Percentiles rank a stretch among this genome's conserved stretches.
Evolutionary conservation across 495 filamentous ascomycete species (phyloP).

Genomic region (Durotheca rogersii): DNA sequence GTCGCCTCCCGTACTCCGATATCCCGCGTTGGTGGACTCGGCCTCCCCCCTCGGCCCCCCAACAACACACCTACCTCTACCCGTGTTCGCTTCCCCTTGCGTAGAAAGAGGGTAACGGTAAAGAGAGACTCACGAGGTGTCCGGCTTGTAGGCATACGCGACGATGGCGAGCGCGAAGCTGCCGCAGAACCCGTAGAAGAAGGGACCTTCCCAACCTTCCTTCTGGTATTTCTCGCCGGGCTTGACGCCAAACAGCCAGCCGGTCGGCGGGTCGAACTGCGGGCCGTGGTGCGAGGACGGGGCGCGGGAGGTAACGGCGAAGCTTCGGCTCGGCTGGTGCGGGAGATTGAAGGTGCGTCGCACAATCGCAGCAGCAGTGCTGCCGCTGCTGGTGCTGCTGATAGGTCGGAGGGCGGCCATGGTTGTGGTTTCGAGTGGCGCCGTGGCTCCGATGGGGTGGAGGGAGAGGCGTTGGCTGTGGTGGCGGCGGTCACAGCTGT

Average conservation of each 20-base stretch:
- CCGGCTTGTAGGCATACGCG: conserved; percentile 94
- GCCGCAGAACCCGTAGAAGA: conserved; percentile 89
- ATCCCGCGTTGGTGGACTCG: no score
- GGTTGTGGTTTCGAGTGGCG: conserved; percentile 7
- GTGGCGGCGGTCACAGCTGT: no score
- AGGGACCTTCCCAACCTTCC: conserved; percentile 92
- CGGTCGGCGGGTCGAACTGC: conserved; percentile 87
- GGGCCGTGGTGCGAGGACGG: conserved; percentile 62
- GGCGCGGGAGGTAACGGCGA: conserved; percentile 40
- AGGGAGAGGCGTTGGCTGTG: no score
- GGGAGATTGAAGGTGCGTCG: no score
- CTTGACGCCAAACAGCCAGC: conserved; percentile 87
- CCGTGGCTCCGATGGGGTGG: no score
- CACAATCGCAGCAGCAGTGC: conserved; percentile 26
- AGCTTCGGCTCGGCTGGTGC: conserved; percentile 26
- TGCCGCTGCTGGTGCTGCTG: background rate
- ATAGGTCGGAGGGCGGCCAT: conserved; percentile 40
- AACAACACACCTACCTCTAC: background rate
- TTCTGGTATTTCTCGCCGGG: conserved; percentile 93
- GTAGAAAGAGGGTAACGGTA: background rate
- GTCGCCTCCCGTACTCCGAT: no score
- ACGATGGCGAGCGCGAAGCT: conserved; percentile 70
- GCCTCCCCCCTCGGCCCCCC: no score
- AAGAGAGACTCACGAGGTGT: conserved; percentile 81
- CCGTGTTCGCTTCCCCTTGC: background rate